Percentiles rank a stretch among this genome's conserved stretches.
Conservation (phyloP, 1,139 yeast genomes). For the Arxiozyma telluris region DNA sequence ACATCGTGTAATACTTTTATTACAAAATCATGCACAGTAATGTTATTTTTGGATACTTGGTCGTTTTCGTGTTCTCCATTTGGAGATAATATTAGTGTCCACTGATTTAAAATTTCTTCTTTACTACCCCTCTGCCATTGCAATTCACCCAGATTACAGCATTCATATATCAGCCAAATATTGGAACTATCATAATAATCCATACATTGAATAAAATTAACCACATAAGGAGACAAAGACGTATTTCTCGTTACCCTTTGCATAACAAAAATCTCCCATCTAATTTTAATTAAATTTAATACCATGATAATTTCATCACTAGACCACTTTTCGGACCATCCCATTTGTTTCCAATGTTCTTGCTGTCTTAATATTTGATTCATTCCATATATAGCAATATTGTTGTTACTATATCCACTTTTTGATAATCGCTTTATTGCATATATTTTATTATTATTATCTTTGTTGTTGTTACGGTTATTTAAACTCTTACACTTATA, state of each 20-base stretch:
- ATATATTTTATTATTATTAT: constrained; percentile 6
- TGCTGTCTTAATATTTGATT: constrained; percentile 27
- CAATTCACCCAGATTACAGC: constrained; percentile 28
- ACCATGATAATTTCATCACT: constrained; percentile 21
- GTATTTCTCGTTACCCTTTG: constrained; percentile 9
- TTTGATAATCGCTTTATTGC: constrained; percentile 26
- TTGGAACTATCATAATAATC: constrained; percentile 23
- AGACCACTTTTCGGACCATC: constrained; percentile 11
- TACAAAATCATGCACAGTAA: constrained; percentile 9
- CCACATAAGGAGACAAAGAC: constrained; percentile 12
- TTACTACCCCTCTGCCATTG: constrained; percentile 23
- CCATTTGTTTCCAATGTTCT: constrained; percentile 18
- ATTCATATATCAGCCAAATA: constrained; percentile 27
- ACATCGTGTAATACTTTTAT: constrained; percentile 18
- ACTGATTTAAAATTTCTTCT: constrained; percentile 17
- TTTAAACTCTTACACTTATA: constrained; percentile 20
- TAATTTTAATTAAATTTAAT: constrained; percentile 25
- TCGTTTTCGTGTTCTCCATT: constrained; percentile 1
- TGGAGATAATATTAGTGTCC: constrained; percentile 14
- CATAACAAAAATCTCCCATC: constrained; percentile 28
- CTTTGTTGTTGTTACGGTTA: not conserved
- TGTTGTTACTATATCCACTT: constrained; percentile 12
- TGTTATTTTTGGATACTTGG: not conserved
- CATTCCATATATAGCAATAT: constrained; percentile 20
- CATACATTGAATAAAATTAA: constrained; percentile 19